phyloP scores from a whole-genome alignment of 163 green algal genomes.

The Coccomyxa subellipsoidea region DNA sequence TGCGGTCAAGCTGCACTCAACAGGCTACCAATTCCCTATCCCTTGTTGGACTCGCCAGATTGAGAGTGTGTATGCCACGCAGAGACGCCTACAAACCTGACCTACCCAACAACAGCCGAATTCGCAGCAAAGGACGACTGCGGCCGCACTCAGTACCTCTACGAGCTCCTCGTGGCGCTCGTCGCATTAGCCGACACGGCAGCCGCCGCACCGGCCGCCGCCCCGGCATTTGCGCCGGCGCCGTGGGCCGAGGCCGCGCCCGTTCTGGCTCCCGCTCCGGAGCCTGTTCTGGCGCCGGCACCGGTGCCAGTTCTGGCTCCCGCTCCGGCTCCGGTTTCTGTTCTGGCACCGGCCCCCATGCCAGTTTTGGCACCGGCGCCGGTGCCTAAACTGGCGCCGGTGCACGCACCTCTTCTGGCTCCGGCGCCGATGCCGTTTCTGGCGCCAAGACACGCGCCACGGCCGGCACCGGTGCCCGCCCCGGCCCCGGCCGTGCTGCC shows the following conservation, averaged over 20 bases:
- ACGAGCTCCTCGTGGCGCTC: not conserved
- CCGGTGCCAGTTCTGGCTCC: not conserved
- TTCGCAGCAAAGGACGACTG: not conserved
- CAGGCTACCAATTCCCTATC: too few relatives aligned
- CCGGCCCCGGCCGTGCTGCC: not conserved
- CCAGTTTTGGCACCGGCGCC: not conserved
- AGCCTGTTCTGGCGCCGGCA: not conserved
- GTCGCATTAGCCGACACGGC: not conserved
- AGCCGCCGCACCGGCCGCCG: not conserved
- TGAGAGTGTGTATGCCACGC: too few relatives aligned
- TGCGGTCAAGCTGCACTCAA: too few relatives aligned
- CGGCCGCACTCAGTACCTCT: not conserved
- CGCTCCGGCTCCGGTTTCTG: not conserved
- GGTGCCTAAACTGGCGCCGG: not conserved
- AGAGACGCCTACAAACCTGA: not conserved
- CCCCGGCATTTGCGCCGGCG: not conserved
- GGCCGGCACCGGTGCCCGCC: not conserved
- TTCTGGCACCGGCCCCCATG: not conserved
- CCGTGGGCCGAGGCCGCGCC: not conserved
- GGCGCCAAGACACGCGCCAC: not conserved
- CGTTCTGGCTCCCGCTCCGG: not conserved
- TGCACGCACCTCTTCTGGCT: not conserved
- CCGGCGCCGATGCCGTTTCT: too few relatives aligned
- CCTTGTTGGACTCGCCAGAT: too few relatives aligned
- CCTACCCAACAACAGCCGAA: not conserved